phyloP scores from a whole-genome alignment of 2,329 filamentous ascomycete species.

The Phialophora chinensis region DNA sequence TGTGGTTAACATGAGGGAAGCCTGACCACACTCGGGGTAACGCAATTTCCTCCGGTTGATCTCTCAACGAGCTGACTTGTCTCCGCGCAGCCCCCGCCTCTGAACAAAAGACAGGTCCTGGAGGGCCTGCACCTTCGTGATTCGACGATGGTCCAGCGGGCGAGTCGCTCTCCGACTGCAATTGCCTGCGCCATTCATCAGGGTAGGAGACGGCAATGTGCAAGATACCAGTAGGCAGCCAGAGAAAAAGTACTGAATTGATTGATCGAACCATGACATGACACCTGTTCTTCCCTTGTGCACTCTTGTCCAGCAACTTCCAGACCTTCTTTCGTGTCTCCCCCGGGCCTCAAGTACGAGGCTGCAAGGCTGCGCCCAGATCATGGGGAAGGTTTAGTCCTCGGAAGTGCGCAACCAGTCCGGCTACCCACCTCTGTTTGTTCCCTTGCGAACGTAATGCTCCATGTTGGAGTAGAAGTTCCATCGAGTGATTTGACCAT shows the following conservation, averaged over 20 bases:
- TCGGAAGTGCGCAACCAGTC: not conserved
- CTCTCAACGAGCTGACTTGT: not conserved
- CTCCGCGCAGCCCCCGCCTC: slow-evolving; percentile 4
- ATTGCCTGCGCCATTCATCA: slow-evolving; percentile 3
- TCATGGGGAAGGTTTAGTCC: not conserved
- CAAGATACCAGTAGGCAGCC: slow-evolving; percentile 8
- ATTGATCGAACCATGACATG: not conserved
- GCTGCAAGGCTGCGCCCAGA: not conserved
- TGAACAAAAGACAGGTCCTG: slow-evolving; percentile 5
- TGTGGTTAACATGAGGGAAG: slow-evolving; percentile 71
- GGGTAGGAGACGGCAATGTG: not conserved
- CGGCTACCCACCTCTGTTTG: not conserved
- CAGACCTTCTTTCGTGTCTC: not conserved
- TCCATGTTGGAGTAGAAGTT: not conserved
- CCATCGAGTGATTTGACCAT: not conserved
- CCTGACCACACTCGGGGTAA: slow-evolving; percentile 40
- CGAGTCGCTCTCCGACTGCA: slow-evolving; percentile 13
- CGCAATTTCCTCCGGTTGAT: not conserved
- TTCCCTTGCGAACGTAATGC: not conserved
- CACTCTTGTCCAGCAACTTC: not conserved
- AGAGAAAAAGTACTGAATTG: slow-evolving; percentile 8
- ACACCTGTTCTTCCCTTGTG: not conserved
- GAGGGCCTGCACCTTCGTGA: not conserved
- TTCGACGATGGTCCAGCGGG: slow-evolving; percentile 1
- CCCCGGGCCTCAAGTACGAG: not conserved